Percentiles rank a stretch among this genome's conserved stretches.
These are phyloP conservation scores for Lagenidium sp. DNA, from an alignment of 352 stramenopile species.

Conservation along the genomic window DNA sequence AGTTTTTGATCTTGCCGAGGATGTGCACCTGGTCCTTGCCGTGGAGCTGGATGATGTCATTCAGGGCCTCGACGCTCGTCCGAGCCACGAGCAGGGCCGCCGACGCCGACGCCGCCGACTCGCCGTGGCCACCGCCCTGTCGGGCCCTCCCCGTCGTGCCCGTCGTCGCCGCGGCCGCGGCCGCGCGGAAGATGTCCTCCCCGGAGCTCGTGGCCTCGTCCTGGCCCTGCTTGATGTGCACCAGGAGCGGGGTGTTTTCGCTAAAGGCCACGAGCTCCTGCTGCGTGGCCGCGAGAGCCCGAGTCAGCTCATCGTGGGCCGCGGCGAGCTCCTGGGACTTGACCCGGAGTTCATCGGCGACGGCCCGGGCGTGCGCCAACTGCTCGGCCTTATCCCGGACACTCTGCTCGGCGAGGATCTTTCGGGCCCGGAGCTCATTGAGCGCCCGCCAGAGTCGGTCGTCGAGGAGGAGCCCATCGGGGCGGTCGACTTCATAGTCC, in stretches of 20 bases:
- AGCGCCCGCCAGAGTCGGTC: slow-evolving; percentile 57
- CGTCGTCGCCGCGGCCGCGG: slow-evolving; percentile 9
- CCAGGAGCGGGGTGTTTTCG: slow-evolving; percentile 73
- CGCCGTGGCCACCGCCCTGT: slow-evolving; percentile 13
- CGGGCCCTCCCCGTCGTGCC: too few relatives aligned
- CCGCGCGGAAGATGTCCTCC: slow-evolving; percentile 27
- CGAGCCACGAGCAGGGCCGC: slow-evolving; percentile 75
- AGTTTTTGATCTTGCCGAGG: slow-evolving; percentile 88
- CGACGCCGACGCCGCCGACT: too few relatives aligned
- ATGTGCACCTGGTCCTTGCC: slow-evolving; percentile 83
- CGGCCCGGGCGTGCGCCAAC: slow-evolving; percentile 25
- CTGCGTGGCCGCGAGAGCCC: slow-evolving; percentile 3
- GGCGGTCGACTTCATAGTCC: slow-evolving; percentile 59
- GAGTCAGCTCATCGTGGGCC: slow-evolving; percentile 17
- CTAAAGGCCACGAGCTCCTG: slow-evolving; percentile 22
- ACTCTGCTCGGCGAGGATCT: slow-evolving; percentile 50
- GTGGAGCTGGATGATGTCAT: slow-evolving; percentile 80
- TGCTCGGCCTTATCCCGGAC: slow-evolving; percentile 49
- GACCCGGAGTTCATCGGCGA: slow-evolving; percentile 44
- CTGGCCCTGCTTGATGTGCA: slow-evolving; percentile 88
- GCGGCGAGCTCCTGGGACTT: slow-evolving; percentile 34
- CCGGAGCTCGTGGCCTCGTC: slow-evolving; percentile 66
- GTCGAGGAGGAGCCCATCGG: slow-evolving; percentile 50
- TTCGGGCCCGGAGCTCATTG: slow-evolving; percentile 49
- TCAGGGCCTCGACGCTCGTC: slow-evolving; percentile 75